Conservation (phyloP, 257 asterid species). For the Capsicum pubescens region DNA sequence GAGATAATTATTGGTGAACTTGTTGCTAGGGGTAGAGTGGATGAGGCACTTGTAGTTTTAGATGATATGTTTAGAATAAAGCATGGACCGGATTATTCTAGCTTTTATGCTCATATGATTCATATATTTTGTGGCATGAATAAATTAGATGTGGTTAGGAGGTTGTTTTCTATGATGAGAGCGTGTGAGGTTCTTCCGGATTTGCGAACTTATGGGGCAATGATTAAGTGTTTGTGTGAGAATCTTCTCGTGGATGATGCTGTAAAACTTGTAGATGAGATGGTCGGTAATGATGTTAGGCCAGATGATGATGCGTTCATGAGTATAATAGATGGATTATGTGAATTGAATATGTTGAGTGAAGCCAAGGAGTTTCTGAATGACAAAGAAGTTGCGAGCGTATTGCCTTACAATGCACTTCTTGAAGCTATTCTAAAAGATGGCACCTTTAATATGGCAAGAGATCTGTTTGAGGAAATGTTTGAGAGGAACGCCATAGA, state of each 20-base stretch:
- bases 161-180: constrained; percentile 61
- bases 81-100: constrained; percentile 50
- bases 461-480: constrained; percentile 58
- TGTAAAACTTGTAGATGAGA: constrained; percentile 55
- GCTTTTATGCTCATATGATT: constrained; percentile 53
- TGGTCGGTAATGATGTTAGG: constrained; percentile 50
- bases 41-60: constrained; percentile 57
- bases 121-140: constrained; percentile 59
- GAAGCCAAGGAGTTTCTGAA: constrained; percentile 61
- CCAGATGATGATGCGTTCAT: constrained; percentile 48
- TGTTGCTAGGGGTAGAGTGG: constrained; percentile 53
- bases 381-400: constrained; percentile 45
- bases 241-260: constrained; percentile 71
- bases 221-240: constrained; percentile 65
- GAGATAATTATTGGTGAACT: constrained; percentile 69
- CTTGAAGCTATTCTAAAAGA: constrained; percentile 56
- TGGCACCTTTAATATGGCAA: constrained; percentile 50
- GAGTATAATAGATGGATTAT: constrained; percentile 57
- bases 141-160: constrained; percentile 52
- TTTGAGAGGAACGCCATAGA: constrained; percentile 45
- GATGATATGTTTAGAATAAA: constrained; percentile 59
- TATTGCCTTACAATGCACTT: constrained; percentile 58
- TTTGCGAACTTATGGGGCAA: constrained; percentile 51
- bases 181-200: constrained; percentile 52
- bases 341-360: constrained; percentile 49